Evolutionary conservation across 2,329 filamentous ascomycete genomes (phyloP).

Genomic region (Aspergillus versicolor): DNA sequence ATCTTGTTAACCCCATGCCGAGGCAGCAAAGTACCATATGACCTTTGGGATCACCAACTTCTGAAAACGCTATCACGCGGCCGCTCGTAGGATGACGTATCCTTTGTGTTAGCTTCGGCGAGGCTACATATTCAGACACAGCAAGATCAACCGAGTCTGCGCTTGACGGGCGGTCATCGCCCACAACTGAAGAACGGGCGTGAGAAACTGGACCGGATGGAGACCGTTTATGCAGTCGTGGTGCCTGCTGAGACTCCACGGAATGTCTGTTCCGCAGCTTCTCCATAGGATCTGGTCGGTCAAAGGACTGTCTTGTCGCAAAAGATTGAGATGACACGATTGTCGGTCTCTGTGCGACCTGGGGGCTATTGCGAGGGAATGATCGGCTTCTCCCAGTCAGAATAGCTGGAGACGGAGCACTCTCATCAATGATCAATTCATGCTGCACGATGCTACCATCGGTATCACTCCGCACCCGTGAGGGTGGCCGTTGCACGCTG

Average conservation of each 20-base stretch:
- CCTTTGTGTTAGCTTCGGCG: conserved; percentile 81
- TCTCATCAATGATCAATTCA: conserved; percentile 49
- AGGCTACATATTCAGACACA: conserved; percentile 79
- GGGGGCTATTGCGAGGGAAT: conserved; percentile 25
- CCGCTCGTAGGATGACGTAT: conserved; percentile 83
- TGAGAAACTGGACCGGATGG: conserved; percentile 39
- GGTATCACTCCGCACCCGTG: conserved; percentile 4
- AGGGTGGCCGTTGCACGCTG: conserved; percentile 13
- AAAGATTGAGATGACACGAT: conserved; percentile 27
- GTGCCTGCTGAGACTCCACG: conserved; percentile 28
- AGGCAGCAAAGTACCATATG: conserved; percentile 95
- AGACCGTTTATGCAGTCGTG: conserved; percentile 37
- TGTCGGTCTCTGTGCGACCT: conserved; percentile 28
- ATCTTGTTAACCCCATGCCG: conserved; percentile 94
- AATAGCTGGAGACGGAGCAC: conserved; percentile 68
- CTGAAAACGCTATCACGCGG: conserved; percentile 88
- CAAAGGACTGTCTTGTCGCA: conserved; percentile 27
- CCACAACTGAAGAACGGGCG: conserved; percentile 50
- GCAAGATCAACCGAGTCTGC: conserved; percentile 86
- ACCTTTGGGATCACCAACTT: conserved; percentile 89
- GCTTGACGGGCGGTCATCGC: conserved; percentile 69
- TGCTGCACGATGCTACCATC: conserved; percentile 8
- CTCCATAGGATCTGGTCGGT: conserved; percentile 30
- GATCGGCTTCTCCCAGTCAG: conserved; percentile 56
- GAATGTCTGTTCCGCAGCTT: conserved; percentile 28